Evolutionary conservation across 2,329 filamentous ascomycete species (phyloP).

Genomic region (Trichoderma sp.): DNA sequence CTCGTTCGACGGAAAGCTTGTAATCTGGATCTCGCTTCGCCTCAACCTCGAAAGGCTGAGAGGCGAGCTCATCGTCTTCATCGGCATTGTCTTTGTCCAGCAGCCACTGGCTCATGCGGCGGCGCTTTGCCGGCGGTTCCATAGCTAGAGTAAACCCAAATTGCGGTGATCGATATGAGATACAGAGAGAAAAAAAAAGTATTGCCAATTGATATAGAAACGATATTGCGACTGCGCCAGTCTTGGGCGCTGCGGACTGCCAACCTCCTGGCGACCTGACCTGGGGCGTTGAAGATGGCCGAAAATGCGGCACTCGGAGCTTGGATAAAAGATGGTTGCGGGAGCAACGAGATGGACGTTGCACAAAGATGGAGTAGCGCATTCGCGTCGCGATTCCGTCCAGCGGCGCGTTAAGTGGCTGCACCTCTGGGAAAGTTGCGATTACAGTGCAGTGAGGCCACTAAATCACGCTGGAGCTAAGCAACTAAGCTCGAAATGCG

Average conservation of each 20-base stretch:
- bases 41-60: slow-evolving; percentile 47
- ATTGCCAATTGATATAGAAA: slow-evolving; percentile 6
- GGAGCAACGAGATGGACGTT: slow-evolving; percentile 13
- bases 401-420: slow-evolving; percentile 22
- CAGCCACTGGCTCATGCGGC: slow-evolving; percentile 48
- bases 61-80: slow-evolving; percentile 46
- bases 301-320: slow-evolving; percentile 8
- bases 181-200: background rate
- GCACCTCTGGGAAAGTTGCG: background rate
- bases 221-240: background rate
- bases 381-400: slow-evolving; percentile 21
- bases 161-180: background rate
- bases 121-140: slow-evolving; percentile 60
- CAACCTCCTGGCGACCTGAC: background rate
- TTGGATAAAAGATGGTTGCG: slow-evolving; percentile 11
- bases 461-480: background rate
- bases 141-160: slow-evolving; percentile 37
- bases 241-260: background rate
- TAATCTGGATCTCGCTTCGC: slow-evolving; percentile 51
- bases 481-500: background rate
- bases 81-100: slow-evolving; percentile 34
- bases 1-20: slow-evolving; percentile 59
- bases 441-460: background rate
- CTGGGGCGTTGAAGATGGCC: background rate
- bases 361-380: background rate